Evolutionary conservation across 495 filamentous ascomycete species (phyloP).

Genomic region (Neurospora terricola): DNA sequence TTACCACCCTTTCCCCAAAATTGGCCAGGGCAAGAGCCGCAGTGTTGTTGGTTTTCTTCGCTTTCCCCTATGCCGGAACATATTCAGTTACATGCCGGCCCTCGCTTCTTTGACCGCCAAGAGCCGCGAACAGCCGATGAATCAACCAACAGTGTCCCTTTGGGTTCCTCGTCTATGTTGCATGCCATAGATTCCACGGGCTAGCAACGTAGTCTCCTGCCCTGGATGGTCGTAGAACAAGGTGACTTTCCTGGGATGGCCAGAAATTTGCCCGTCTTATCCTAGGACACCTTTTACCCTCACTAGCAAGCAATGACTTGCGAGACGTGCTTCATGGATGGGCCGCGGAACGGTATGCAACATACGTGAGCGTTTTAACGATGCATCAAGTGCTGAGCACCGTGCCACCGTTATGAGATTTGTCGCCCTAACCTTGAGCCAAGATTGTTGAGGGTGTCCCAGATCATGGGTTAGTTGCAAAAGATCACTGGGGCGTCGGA

Average conservation of each 20-base stretch:
- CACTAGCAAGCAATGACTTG: not conserved
- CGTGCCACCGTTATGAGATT: not conserved
- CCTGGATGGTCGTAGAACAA: not conserved
- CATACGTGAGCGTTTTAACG: not conserved
- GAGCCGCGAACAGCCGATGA: not conserved
- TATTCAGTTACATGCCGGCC: not conserved
- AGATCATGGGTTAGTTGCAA: not conserved
- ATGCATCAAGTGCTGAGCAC: not conserved
- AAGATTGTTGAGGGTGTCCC: not conserved
- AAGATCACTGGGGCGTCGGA: not conserved
- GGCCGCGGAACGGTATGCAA: not conserved
- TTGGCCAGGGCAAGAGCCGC: not conserved
- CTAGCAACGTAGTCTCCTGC: not conserved
- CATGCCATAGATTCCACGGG: not conserved
- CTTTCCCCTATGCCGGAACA: not conserved
- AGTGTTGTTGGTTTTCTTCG: not conserved
- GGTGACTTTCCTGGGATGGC: not conserved
- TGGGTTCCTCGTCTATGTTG: not conserved
- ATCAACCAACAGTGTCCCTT: not conserved
- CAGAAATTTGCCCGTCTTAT: not conserved
- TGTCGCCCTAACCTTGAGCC: not conserved
- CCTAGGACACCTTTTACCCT: not conserved
- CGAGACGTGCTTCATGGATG: not conserved
- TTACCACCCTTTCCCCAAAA: not conserved
- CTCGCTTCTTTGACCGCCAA: not conserved